These are phyloP conservation scores for Herpetomonas muscarum DNA, from an alignment of 208 protist genomes.

Conservation along the genomic window DNA sequence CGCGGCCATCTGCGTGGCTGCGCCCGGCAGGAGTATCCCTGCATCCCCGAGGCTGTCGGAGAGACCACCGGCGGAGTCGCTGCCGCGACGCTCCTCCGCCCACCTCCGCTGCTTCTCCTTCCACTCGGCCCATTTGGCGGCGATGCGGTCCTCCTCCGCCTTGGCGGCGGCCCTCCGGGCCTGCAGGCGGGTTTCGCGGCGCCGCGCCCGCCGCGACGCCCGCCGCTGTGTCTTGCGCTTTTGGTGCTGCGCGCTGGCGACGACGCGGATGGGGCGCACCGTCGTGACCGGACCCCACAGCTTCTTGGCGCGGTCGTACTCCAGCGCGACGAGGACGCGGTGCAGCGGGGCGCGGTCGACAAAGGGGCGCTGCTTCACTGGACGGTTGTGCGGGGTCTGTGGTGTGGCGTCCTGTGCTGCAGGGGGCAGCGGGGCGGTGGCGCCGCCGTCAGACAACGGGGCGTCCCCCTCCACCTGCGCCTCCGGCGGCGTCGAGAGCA, in stretches of 20 bases:
- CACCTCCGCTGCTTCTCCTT: constrained; percentile 16
- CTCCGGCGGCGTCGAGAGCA: neutral
- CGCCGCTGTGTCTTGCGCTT: neutral
- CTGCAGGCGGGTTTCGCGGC: constrained; percentile 3
- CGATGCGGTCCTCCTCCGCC: constrained; percentile 5
- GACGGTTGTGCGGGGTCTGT: neutral
- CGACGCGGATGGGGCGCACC: constrained; percentile 19
- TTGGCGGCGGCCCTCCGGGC: constrained; percentile 5
- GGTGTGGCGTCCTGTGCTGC: neutral
- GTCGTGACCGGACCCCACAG: constrained; percentile 51
- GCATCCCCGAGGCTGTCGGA: too few species aligned
- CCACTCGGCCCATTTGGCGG: neutral
- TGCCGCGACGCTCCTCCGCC: too few species aligned
- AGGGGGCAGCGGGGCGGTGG: neutral
- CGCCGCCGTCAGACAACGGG: neutral
- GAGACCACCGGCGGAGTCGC: too few species aligned
- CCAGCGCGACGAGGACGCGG: constrained; percentile 41
- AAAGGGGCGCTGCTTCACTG: neutral
- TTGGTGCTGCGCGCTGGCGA: constrained; percentile 18
- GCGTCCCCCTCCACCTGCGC: neutral
- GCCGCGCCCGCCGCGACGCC: neutral
- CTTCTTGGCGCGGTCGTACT: constrained; percentile 32
- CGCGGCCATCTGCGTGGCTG: too few species aligned
- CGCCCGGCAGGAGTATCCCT: too few species aligned
- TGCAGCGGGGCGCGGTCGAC: constrained; percentile 3